Percentiles rank a stretch among this genome's conserved stretches.
Conservation (phyloP, 495 filamentous ascomycete genomes). For the Penicillium paxilli region DNA sequence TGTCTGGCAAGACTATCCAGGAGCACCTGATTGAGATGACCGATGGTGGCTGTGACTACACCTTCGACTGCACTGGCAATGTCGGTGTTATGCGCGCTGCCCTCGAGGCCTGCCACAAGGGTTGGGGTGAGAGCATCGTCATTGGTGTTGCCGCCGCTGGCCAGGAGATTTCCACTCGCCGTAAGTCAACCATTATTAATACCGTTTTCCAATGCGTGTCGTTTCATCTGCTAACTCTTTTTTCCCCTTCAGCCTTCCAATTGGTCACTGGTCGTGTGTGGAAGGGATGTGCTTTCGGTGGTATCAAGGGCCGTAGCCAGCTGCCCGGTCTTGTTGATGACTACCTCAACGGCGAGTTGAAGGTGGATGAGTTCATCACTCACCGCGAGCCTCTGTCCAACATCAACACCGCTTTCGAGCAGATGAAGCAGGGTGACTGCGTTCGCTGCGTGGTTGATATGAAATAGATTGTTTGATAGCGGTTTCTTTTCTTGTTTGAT, state of each 20-base stretch:
- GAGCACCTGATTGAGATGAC: slow-evolving; percentile 96
- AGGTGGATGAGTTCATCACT: slow-evolving; percentile 99
- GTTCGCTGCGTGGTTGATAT: slow-evolving; percentile 76
- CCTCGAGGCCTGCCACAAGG: slow-evolving; percentile 98
- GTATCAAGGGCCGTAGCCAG: slow-evolving; percentile 95
- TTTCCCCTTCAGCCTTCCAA: slow-evolving; percentile 91
- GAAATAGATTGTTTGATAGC: slow-evolving; percentile 24
- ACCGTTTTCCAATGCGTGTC: not conserved
- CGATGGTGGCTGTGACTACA: slow-evolving; percentile 98
- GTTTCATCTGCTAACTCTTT: not conserved
- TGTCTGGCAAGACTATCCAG: slow-evolving; percentile 76
- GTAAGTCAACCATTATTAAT: slow-evolving; percentile 56
- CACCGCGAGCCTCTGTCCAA: slow-evolving; percentile 77
- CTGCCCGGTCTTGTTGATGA: slow-evolving; percentile 86
- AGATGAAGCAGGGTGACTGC: slow-evolving; percentile 96
- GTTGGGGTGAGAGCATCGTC: slow-evolving; percentile 97
- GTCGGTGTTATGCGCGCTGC: slow-evolving; percentile 94
- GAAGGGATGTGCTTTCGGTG: slow-evolving; percentile 97
- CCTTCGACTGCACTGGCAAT: slow-evolving; percentile 98
- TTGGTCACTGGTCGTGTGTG: slow-evolving; percentile 96
- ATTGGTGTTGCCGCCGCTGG: slow-evolving; percentile 97
- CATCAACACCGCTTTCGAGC: slow-evolving; percentile 88
- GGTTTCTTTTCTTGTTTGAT: not conserved
- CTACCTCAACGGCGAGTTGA: slow-evolving; percentile 85
- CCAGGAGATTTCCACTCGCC: slow-evolving; percentile 93